phyloP scores from a whole-genome alignment of 495 filamentous ascomycete genomes.

The Penicillium argentinense region DNA sequence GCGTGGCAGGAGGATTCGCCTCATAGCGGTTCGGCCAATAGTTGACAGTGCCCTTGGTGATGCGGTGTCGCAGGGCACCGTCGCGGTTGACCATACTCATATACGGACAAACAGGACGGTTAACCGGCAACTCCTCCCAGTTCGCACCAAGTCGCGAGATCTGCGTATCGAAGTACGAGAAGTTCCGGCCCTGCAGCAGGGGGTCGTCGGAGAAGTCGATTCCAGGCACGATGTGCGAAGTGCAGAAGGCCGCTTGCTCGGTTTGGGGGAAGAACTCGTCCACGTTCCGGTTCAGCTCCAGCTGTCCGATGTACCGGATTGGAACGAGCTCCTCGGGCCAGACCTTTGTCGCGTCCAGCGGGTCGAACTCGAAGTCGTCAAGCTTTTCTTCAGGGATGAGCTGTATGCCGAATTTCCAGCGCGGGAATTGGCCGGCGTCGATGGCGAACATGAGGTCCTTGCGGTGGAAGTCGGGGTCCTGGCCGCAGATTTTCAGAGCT shows the following conservation, averaged over 20 bases:
- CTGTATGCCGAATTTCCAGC: constrained; percentile 85
- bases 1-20: constrained; percentile 57
- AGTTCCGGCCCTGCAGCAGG: constrained; percentile 79
- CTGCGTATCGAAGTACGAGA: constrained; percentile 87
- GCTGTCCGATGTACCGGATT: constrained; percentile 74
- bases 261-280: constrained; percentile 87
- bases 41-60: constrained; percentile 71
- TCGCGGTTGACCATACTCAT: constrained; percentile 51
- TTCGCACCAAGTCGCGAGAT: constrained; percentile 79
- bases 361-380: constrained; percentile 86
- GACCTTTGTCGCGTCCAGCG: constrained; percentile 87
- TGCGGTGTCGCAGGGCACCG: constrained; percentile 43
- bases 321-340: constrained; percentile 87
- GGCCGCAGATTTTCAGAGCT: constrained; percentile 74
- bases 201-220: constrained; percentile 88
- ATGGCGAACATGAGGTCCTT: constrained; percentile 85
- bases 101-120: constrained; percentile 69
- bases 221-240: constrained; percentile 80
- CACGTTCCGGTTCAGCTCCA: constrained; percentile 79
- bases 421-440: constrained; percentile 62
- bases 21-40: constrained; percentile 87
- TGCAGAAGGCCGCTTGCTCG: constrained; percentile 82
- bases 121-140: constrained; percentile 85
- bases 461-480: constrained; percentile 87
- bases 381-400: constrained; percentile 67